Base-by-base conservation (phyloP, 2,329 filamentous ascomycete species). In the Diaporthe vexans region DNA sequence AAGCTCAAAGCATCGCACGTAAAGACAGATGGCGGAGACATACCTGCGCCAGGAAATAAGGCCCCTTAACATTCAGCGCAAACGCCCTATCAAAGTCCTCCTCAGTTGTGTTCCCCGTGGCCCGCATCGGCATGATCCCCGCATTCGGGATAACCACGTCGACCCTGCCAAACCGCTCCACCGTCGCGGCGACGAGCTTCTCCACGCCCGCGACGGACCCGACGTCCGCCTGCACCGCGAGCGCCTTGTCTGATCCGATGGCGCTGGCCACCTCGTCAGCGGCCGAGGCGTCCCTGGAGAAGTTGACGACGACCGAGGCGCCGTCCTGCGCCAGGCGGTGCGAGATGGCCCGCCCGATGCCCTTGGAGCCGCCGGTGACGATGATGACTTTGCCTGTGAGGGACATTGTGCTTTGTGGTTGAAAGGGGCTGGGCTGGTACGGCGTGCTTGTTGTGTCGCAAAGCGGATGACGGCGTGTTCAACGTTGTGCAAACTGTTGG, bases 291-390 rank as follows among this genome's bases (percentile, higher is more conserved):
- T 89, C 85, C 58, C 82, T 84, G 26, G 83, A 81, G 82, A 92
- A 92, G 82, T 91, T 92, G 76, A 92, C 84, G 56, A 91, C 84
- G 51, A 92, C 88, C 72, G 93, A 92, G 59, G 94, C 95, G 75
- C 95, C 95, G 75, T 92, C 88, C 85, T 95, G 95, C 78, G 94
- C 94, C 81, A 98, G 79, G 97, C 94, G 84, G 93, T 97, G 79
- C 95, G 97, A 95, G 83, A 93, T 98, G 81, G 93, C 92, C 84
- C 92, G 94, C 79, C 94, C 94, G 74, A 96, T 87, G 77, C 94
- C 94, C 82, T 93, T 94, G 77, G 94, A 94, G 75, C 94, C 94
- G 79, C 94, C 94, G 72, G 94, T 96, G 79, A 96, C 92, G 79
- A 96, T 93, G 81, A 95, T 92, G 79, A 94, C 94, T 86, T 95